Conservation (phyloP, 768 basidiomycete genomes). For the Hericium rajendrae region DNA sequence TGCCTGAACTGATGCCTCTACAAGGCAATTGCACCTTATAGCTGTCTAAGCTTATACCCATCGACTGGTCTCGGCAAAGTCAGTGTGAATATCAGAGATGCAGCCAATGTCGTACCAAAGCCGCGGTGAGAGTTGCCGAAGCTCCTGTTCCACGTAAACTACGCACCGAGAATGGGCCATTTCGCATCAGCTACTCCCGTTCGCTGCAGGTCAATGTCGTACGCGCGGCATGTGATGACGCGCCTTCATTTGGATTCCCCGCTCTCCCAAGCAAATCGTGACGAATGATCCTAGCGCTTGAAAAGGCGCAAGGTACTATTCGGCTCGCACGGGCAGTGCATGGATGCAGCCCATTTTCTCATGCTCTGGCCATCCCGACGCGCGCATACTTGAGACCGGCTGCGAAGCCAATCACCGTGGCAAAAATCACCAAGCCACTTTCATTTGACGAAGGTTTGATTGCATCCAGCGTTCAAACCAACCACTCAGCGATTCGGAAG, state of each 20-base stretch:
- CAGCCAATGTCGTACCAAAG: not conserved
- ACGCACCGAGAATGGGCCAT: not conserved
- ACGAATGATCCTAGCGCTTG: not conserved
- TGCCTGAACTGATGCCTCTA: not conserved
- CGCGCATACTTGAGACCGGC: too few relatives aligned
- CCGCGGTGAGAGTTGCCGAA: not conserved
- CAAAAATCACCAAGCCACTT: too few relatives aligned
- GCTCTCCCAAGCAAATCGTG: not conserved
- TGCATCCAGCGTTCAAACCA: too few relatives aligned
- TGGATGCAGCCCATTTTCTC: not conserved
- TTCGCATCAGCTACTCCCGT: not conserved
- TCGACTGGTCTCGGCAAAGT: not conserved
- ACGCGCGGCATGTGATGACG: not conserved
- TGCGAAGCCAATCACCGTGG: too few relatives aligned
- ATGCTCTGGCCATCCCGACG: not conserved
- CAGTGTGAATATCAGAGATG: not conserved
- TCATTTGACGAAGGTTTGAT: too few relatives aligned
- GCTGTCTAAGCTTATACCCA: not conserved
- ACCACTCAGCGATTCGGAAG: too few relatives aligned
- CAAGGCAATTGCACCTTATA: not conserved
- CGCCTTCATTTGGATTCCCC: not conserved
- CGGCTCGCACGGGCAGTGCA: not conserved
- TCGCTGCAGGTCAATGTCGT: not conserved
- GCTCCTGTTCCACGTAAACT: not conserved
- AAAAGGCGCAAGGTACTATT: not conserved